phyloP scores from a whole-genome alignment of 1,284 basidiomycete genomes.

The Fomitiporia mediterranea region DNA sequence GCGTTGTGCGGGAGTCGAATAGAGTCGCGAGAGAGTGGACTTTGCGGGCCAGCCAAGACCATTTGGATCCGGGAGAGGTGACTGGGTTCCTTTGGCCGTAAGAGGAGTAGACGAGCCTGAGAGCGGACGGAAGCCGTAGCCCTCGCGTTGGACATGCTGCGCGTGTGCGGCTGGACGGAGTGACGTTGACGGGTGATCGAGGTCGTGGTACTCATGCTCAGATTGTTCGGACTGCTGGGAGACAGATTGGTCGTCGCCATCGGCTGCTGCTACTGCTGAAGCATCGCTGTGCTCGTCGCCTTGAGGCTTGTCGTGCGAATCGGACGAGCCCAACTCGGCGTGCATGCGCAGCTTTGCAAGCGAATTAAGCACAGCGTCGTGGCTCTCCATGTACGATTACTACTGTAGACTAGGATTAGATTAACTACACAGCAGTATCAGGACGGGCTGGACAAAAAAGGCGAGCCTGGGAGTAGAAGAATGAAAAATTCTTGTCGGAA shows the following conservation, averaged over 20 bases:
- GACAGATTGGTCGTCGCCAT: neutral
- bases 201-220: neutral
- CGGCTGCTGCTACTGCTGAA: too few species aligned
- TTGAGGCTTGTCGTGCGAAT: constrained; percentile 14
- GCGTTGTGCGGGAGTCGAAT: constrained; percentile 73
- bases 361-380: constrained; percentile 16
- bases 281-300: constrained; percentile 4
- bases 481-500: neutral
- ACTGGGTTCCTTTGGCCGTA: constrained; percentile 16
- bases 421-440: neutral
- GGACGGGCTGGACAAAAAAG: constrained; percentile 5
- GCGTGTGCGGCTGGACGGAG: constrained; percentile 1
- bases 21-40: constrained; percentile 80
- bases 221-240: neutral
- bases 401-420: neutral
- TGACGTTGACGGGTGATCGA: constrained; percentile 11
- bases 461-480: too few species aligned
- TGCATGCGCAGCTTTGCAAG: constrained; percentile 18
- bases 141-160: constrained; percentile 44
- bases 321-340: constrained; percentile 11
- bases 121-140: constrained; percentile 73
- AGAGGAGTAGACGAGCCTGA: constrained; percentile 67
- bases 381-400: constrained; percentile 9
- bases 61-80: constrained; percentile 73
- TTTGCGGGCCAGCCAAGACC: constrained; percentile 97